Evolutionary conservation across 306 rosid genomes (phyloP).

Genomic region (Prunus persica): DNA sequence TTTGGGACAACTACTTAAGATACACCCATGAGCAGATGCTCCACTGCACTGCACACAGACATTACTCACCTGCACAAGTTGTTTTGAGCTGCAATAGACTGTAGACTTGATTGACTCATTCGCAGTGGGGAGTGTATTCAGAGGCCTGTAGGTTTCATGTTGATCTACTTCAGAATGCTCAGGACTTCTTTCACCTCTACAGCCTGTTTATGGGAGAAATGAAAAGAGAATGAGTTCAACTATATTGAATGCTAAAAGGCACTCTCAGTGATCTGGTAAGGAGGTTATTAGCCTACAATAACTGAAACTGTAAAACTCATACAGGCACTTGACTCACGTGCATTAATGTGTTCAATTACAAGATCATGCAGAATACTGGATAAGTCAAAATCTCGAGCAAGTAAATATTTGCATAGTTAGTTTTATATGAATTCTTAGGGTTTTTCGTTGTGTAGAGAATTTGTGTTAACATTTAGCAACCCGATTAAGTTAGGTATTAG

Average conservation of each 20-base stretch:
- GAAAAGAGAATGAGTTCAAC: slow-evolving; percentile 8
- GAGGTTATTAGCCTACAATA: background rate
- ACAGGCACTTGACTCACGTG: too few species aligned
- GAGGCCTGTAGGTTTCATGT: slow-evolving; percentile 1
- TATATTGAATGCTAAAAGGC: background rate
- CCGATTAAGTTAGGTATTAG: too few species aligned
- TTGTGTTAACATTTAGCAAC: too few species aligned
- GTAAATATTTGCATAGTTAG: too few species aligned
- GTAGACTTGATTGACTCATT: slow-evolving; percentile 9
- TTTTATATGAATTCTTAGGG: too few species aligned
- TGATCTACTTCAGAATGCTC: background rate
- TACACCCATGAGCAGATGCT: background rate
- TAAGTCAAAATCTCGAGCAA: background rate
- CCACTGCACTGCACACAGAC: background rate
- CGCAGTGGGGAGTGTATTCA: background rate
- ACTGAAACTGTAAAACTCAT: too few species aligned
- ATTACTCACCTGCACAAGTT: slow-evolving; percentile 7
- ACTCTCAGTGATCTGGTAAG: background rate
- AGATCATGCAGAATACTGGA: background rate
- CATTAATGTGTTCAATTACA: background rate
- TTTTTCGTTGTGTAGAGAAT: too few species aligned
- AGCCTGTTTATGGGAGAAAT: background rate
- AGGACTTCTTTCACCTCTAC: background rate
- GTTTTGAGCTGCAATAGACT: background rate
- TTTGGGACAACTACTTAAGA: background rate